Percentiles rank a stretch among this genome's conserved stretches.
Conservation (phyloP, 2,329 filamentous ascomycete species). For the Pseudogymnoascus sp. region DNA sequence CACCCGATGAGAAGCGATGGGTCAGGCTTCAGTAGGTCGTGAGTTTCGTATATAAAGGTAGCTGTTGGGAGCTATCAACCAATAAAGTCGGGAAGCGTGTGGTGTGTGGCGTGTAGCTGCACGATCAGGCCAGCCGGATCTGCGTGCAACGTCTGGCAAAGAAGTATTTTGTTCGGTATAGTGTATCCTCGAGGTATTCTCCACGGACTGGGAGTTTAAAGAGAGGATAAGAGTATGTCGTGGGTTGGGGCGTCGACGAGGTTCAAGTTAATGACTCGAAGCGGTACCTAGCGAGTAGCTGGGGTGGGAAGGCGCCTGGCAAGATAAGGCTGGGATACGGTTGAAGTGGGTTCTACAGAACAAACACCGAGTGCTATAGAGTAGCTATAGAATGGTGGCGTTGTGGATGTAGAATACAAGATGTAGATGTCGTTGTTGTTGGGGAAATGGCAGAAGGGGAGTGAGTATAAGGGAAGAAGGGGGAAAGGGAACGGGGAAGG, state of each 20-base stretch:
- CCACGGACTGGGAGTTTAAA: background rate
- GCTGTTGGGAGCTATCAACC: constrained; percentile 5
- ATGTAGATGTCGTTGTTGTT: background rate
- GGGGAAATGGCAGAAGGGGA: background rate
- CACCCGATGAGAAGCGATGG: background rate
- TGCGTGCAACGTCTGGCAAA: constrained; percentile 6
- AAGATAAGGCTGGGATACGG: constrained; percentile 5
- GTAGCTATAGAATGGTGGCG: background rate
- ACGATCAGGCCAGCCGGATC: constrained; percentile 6
- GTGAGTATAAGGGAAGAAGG: background rate
- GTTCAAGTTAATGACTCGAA: constrained; percentile 8
- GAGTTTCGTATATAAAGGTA: constrained; percentile 4
- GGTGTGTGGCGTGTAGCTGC: constrained; percentile 1
- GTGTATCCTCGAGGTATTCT: background rate
- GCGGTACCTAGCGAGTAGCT: background rate
- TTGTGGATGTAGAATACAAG: background rate
- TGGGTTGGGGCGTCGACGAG: background rate
- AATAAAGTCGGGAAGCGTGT: background rate
- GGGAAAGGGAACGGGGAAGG: background rate
- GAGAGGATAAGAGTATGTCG: background rate
- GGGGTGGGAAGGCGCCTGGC: constrained; percentile 1
- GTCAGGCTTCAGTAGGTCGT: background rate
- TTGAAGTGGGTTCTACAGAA: constrained; percentile 2
- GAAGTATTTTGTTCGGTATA: background rate
- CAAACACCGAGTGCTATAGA: background rate